Evolutionary conservation across 495 filamentous ascomycete genomes (phyloP).

Genomic region (Patellaria atrata): DNA sequence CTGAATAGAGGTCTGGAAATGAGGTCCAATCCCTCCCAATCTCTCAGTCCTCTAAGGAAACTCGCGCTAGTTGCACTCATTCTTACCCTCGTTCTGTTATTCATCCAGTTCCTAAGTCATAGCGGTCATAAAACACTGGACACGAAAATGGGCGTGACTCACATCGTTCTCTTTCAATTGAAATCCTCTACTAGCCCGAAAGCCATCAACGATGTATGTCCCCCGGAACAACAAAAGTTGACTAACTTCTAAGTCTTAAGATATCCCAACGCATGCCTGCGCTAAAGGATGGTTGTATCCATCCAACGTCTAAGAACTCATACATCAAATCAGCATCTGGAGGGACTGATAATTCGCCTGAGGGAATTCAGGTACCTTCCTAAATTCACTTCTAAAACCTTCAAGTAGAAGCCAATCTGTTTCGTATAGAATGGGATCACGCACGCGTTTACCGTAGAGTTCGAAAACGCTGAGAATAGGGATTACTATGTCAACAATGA

Average conservation of each 20-base stretch:
- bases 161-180: slow-evolving; percentile 17
- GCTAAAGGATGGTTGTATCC: slow-evolving; percentile 13
- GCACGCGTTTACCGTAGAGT: slow-evolving; percentile 17
- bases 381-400: slow-evolving; percentile 1
- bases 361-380: slow-evolving; percentile 11
- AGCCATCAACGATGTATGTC: slow-evolving; percentile 10
- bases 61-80: no score
- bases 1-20: no score
- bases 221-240: background rate
- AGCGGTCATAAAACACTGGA: no score
- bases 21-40: no score
- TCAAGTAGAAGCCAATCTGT: background rate
- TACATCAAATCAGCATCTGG: slow-evolving; percentile 15
- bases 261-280: slow-evolving; percentile 10
- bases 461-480: slow-evolving; percentile 13
- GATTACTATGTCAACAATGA: slow-evolving; percentile 16
- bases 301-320: slow-evolving; percentile 10
- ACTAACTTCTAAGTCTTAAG: background rate
- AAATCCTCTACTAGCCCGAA: slow-evolving; percentile 9
- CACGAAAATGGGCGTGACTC: slow-evolving; percentile 15
- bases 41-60: no score
- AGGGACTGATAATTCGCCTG: slow-evolving; percentile 15
- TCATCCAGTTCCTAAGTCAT: no score
- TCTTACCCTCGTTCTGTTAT: no score
- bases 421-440: slow-evolving; percentile 13